phyloP scores from a whole-genome alignment of 169 alveolate species.

The Cytauxzoon felis region DNA sequence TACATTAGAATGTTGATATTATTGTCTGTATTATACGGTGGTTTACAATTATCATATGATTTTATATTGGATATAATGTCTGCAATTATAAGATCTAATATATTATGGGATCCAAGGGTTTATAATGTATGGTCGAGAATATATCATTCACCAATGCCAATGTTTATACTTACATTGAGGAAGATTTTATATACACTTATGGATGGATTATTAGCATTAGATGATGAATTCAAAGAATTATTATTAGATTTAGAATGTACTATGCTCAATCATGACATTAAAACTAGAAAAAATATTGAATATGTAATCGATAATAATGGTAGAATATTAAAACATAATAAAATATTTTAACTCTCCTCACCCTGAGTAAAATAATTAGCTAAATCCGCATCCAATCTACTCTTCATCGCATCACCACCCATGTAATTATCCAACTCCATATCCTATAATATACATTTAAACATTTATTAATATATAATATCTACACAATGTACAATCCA shows the following conservation, averaged over 20 bases:
- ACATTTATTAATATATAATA: background rate
- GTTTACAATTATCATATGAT: constrained; percentile 7
- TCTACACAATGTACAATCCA: background rate
- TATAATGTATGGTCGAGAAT: constrained; percentile 53
- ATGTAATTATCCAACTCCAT: constrained; percentile 61
- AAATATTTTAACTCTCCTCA: constrained; percentile 1
- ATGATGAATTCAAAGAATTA: constrained; percentile 13
- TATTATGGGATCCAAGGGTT: constrained; percentile 46
- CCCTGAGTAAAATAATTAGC: constrained; percentile 51
- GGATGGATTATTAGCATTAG: constrained; percentile 7
- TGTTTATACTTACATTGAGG: constrained; percentile 32
- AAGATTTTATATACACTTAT: constrained; percentile 1
- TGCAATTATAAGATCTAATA: constrained; percentile 8
- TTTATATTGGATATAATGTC: constrained; percentile 31
- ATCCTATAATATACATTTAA: constrained; percentile 29
- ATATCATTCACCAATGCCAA: constrained; percentile 47
- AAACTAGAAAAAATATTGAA: background rate
- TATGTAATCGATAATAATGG: constrained; percentile 38
- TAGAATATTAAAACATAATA: constrained; percentile 10
- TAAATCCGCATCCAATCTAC: constrained; percentile 45
- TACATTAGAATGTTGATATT: constrained; percentile 1
- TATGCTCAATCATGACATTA: constrained; percentile 39
- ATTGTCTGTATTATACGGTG: background rate
- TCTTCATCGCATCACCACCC: constrained; percentile 59
- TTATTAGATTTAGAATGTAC: constrained; percentile 25